Percentiles rank a stretch among this genome's conserved stretches.
Evolutionary conservation across 768 basidiomycete species (phyloP).

Genomic region (Coprinopsis sp.): DNA sequence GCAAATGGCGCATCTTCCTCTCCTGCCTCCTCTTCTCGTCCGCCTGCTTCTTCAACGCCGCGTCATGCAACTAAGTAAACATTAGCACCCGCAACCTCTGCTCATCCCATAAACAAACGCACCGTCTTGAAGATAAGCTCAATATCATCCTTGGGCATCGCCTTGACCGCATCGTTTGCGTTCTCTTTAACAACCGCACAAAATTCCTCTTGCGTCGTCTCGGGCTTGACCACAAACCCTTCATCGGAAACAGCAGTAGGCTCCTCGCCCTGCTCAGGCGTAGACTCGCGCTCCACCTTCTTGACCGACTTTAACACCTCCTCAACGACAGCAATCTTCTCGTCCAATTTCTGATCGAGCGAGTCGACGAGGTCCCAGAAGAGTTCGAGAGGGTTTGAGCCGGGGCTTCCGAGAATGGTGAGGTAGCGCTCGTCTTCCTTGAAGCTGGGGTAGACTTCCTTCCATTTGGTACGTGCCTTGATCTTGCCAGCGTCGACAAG

Average conservation of each 20-base stretch:
- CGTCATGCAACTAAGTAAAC: conserved; percentile 58
- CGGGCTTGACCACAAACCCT: conserved; percentile 40
- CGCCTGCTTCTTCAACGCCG: conserved; percentile 67
- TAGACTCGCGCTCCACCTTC: conserved; percentile 21
- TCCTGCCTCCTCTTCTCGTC: conserved; percentile 87
- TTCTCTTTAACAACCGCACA: conserved; percentile 50
- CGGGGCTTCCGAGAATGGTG: conserved; percentile 84
- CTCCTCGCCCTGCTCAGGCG: conserved; percentile 26
- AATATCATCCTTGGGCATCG: conserved; percentile 49
- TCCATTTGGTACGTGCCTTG: conserved; percentile 87
- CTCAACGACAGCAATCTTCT: conserved; percentile 67
- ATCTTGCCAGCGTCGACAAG: conserved; percentile 64
- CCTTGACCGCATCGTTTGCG: conserved; percentile 45
- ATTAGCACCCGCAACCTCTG: conserved; percentile 1
- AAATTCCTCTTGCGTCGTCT: conserved; percentile 67
- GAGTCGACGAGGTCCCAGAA: conserved; percentile 93
- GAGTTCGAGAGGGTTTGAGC: conserved; percentile 91
- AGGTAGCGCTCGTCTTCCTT: conserved; percentile 78
- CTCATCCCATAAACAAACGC: conserved; percentile 19
- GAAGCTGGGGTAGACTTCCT: conserved; percentile 77
- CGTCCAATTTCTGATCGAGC: conserved; percentile 81
- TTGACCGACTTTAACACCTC: conserved; percentile 53
- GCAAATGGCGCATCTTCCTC: conserved; percentile 77
- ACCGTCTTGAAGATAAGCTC: conserved; percentile 61
- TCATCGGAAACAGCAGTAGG: conserved; percentile 22